Base-by-base conservation (phyloP, 2,329 filamentous ascomycete genomes). In the Monosporascus cannonballus region DNA sequence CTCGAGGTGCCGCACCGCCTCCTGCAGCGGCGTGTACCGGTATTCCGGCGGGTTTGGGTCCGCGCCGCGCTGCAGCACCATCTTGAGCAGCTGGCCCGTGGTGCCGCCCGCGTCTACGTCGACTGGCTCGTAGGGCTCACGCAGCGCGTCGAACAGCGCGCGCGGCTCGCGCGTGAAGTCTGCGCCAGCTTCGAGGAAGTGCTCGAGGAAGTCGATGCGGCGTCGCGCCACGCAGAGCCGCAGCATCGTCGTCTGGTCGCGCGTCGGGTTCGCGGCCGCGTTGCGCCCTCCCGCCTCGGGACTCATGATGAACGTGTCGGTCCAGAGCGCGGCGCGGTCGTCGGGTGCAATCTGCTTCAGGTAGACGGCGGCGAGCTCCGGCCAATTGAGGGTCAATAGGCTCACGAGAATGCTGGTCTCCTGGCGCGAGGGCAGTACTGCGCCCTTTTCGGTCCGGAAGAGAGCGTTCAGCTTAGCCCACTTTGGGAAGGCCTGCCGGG, bases 21-120 rank as follows among this genome's bases (percentile, higher is more conserved):
- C 25, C 30, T 62, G 59, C 22, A 62, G 52, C 9, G 60, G 60
- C 2, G 59, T 62, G 48, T 53, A 62, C 37, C 25, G 37, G 36
- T 38, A 54, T 8, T 52, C 55, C 3, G 38, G 17, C 8, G 60
- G 60, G 37, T 60, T 53, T 7, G 60, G 56, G 34, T 61, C 51
- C 3, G 59, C 56, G 6, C 57, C 57, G n/a, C 47, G 50, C 49
- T 56, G 54, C 22, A 62, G 56, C 17, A 60, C 41, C 25, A 59
- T 56, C 47, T 59, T 57, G 25, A 62, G 50, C 25, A 57, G 39
- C 36, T 56, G 50, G 25, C 57, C 53, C 4, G 60, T 58, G 6
- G 17, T 34, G 4, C 47, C 38, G n/a, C 50, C 52, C 22, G 58
- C 55, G 24, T 50, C 47, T 18, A 49, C 18, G 1, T 50, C 47